Percentiles rank a stretch among this genome's conserved stretches.
These are phyloP conservation scores for Xylaria castorea DNA, from an alignment of 495 filamentous ascomycete species.

Conservation along the genomic window DNA sequence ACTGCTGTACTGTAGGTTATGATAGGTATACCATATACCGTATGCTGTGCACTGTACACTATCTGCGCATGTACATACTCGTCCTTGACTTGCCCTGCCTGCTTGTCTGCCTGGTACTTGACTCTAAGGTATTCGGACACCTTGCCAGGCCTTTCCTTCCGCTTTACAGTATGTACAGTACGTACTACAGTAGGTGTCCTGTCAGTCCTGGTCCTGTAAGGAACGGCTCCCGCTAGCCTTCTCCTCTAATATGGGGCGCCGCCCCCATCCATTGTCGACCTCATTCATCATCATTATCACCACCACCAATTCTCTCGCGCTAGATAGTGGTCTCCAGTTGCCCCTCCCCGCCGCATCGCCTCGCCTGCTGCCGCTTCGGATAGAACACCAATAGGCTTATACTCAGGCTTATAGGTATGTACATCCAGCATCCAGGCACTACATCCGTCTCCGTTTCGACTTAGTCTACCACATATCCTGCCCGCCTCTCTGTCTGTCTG, in stretches of 20 bases:
- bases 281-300: conserved; percentile 27
- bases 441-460: not conserved
- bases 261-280: conserved; percentile 20
- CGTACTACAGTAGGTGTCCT: not conserved
- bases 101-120: too few relatives aligned
- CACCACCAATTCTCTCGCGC: conserved; percentile 13
- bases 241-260: conserved; percentile 25
- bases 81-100: not conserved
- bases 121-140: not conserved
- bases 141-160: not conserved
- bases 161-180: not conserved
- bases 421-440: not conserved
- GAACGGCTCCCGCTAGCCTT: conserved; percentile 19
- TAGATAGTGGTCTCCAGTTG: conserved; percentile 17
- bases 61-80: not conserved
- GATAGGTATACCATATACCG: not conserved
- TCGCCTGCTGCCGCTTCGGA: conserved; percentile 22
- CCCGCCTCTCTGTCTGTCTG: not conserved
- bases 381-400: conserved; percentile 9
- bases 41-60: not conserved
- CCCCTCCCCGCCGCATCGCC: conserved; percentile 24
- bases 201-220: conserved; percentile 10
- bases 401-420: not conserved
- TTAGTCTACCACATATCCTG: not conserved
- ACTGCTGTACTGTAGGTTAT: not conserved